Conservation (phyloP, 202 grass and related monocot species). For the Saccharum hybrid region DNA sequence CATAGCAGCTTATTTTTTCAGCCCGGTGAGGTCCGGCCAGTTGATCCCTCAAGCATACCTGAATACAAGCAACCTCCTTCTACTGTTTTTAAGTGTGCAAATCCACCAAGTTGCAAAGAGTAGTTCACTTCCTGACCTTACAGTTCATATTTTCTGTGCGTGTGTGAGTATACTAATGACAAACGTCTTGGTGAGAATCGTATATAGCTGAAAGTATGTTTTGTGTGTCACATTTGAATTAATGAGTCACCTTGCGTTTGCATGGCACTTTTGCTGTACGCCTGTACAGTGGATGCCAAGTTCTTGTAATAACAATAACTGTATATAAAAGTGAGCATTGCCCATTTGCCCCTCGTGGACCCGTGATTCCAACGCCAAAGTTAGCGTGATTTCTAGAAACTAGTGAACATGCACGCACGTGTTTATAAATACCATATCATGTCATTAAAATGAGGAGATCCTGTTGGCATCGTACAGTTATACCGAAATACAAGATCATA, state of each 20-base stretch:
- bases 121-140: slow-evolving; percentile 32
- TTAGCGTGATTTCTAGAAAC: not conserved
- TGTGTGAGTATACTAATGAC: slow-evolving; percentile 1
- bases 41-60: slow-evolving; percentile 87
- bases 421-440: no score
- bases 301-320: not conserved
- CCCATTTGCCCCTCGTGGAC: no score
- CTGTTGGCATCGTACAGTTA: no score
- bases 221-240: not conserved
- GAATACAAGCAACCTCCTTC: slow-evolving; percentile 91
- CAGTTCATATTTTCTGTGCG: slow-evolving; percentile 12
- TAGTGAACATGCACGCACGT: no score
- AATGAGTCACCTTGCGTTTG: not conserved
- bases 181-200: slow-evolving; percentile 15
- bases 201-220: slow-evolving; percentile 19
- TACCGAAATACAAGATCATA: no score
- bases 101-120: slow-evolving; percentile 81
- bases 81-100: slow-evolving; percentile 77
- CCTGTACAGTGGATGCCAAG: not conserved
- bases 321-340: not conserved
- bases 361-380: not conserved
- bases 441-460: no score
- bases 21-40: slow-evolving; percentile 72
- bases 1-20: slow-evolving; percentile 77
- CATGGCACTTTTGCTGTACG: slow-evolving; percentile 11